phyloP scores from a whole-genome alignment of 129 eudicot species.

The Calendula officinalis region DNA sequence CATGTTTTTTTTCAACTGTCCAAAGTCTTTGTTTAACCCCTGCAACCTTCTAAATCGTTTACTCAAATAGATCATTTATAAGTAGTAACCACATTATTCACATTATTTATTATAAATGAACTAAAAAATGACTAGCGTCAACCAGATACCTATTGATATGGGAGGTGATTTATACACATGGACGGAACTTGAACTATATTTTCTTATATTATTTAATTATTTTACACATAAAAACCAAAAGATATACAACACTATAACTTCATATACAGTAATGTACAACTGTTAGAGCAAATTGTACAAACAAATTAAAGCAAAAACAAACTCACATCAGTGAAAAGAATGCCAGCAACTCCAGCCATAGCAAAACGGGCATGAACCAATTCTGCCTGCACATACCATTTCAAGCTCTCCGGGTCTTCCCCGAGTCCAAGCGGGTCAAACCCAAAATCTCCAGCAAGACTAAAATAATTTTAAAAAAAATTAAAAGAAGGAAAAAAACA shows the following conservation, averaged over 20 bases:
- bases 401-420: constrained; percentile 86
- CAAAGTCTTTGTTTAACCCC: neutral
- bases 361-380: constrained; percentile 94
- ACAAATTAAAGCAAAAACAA: too few relatives aligned
- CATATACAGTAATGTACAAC: too few relatives aligned
- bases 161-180: too few relatives aligned
- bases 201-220: too few relatives aligned
- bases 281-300: too few relatives aligned
- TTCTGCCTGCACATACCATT: constrained; percentile 97
- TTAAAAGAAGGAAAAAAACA: neutral
- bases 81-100: too few relatives aligned
- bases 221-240: too few relatives aligned
- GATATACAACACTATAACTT: neutral
- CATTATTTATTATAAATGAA: too few relatives aligned
- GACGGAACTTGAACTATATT: too few relatives aligned
- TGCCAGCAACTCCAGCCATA: constrained; percentile 99
- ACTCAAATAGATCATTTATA: neutral
- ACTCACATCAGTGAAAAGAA: constrained; percentile 87
- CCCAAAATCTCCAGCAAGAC: constrained; percentile 91
- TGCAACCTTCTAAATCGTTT: neutral
- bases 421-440: constrained; percentile 98
- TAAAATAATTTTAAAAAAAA: constrained; percentile 17
- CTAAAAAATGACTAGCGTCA: too few relatives aligned
- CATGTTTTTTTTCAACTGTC: too few relatives aligned
- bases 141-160: too few relatives aligned